phyloP scores from a whole-genome alignment of 176 grass and related monocot genomes.

The Themeda triandra region DNA sequence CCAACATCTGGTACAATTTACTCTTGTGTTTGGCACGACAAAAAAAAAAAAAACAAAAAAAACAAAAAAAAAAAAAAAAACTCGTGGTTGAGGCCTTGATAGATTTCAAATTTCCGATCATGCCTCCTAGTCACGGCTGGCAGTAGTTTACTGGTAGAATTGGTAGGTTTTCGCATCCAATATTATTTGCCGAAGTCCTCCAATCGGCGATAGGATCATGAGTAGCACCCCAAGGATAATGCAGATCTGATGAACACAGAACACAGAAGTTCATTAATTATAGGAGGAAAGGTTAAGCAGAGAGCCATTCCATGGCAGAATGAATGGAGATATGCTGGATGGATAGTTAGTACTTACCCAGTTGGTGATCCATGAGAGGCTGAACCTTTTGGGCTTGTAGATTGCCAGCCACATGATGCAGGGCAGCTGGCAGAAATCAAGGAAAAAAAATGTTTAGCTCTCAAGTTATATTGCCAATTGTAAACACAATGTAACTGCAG shows the following conservation, averaged over 20 bases:
- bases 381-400: slow-evolving; percentile 78
- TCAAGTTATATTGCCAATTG: not conserved
- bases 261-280: not conserved
- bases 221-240: slow-evolving; percentile 75
- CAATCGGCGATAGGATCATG: slow-evolving; percentile 78
- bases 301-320: not conserved
- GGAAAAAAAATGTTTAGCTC: not conserved
- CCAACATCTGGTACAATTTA: not conserved
- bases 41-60: slow-evolving; percentile 26
- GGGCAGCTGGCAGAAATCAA: slow-evolving; percentile 55
- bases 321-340: not conserved
- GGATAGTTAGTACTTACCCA: slow-evolving; percentile 53
- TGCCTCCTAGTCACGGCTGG: not conserved
- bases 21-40: not conserved
- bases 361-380: slow-evolving; percentile 79
- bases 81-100: not conserved
- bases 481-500: not conserved
- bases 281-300: not conserved
- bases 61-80: slow-evolving; percentile 25
- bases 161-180: slow-evolving; percentile 45
- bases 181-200: slow-evolving; percentile 79
- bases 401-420: slow-evolving; percentile 89
- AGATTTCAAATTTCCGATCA: not conserved
- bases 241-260: slow-evolving; percentile 55
- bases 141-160: slow-evolving; percentile 42